phyloP scores from a whole-genome alignment of 2,329 filamentous ascomycete species.

The Talaromyces sp. region DNA sequence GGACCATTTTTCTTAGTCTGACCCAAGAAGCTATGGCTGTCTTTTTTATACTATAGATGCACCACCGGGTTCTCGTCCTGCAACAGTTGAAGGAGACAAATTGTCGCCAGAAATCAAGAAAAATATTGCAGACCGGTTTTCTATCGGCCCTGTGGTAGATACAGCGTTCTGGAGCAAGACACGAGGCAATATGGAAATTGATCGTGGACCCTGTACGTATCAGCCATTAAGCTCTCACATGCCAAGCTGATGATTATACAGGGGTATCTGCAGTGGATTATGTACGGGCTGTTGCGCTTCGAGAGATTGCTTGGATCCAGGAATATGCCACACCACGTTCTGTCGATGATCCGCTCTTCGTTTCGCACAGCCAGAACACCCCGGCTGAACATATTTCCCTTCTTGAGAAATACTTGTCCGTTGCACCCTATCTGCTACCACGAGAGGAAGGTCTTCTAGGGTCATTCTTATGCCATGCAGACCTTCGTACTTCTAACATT shows the following conservation, averaged over 20 bases:
- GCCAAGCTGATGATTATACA: conserved; percentile 13
- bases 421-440: conserved; percentile 25
- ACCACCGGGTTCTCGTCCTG: conserved; percentile 24
- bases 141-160: conserved; percentile 32
- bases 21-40: conserved; percentile 28
- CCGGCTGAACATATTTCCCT: conserved; percentile 27
- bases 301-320: conserved; percentile 31
- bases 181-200: conserved; percentile 26
- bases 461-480: conserved; percentile 35
- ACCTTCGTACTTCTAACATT: conserved; percentile 34
- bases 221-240: background rate
- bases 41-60: conserved; percentile 30
- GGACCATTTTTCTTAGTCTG: conserved; percentile 13
- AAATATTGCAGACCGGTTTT: conserved; percentile 25
- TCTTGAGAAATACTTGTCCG: conserved; percentile 26
- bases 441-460: conserved; percentile 15
- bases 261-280: conserved; percentile 30
- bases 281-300: conserved; percentile 22
- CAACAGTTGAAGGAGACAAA: conserved; percentile 20
- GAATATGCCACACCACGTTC: conserved; percentile 19
- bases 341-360: conserved; percentile 15
- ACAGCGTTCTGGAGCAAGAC: conserved; percentile 30
- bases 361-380: conserved; percentile 20
- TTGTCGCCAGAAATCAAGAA: conserved; percentile 22
- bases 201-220: conserved; percentile 37